Percentiles rank a stretch among this genome's conserved stretches.
Evolutionary conservation across 1,284 basidiomycete genomes (phyloP).

Genomic region (Cryptococcus sp.): DNA sequence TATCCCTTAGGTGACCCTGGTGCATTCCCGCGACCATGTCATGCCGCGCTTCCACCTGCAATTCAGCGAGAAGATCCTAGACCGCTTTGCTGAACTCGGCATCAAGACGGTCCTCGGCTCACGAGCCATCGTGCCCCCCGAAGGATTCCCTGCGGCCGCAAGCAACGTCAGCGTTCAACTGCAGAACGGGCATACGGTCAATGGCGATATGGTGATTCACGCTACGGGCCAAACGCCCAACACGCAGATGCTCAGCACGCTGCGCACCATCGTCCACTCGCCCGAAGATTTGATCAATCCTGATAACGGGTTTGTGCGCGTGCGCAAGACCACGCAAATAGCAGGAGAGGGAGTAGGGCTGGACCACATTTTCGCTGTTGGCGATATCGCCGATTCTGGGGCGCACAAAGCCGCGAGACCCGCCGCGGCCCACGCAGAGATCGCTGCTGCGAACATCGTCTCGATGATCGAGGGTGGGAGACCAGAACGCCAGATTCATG

Average conservation of each 20-base stretch:
- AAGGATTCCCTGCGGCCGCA: too few species aligned
- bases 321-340: too few species aligned
- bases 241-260: conserved; percentile 45
- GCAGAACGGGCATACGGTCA: conserved; percentile 32
- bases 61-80: conserved; percentile 57
- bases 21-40: conserved; percentile 65
- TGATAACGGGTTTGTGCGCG: too few species aligned
- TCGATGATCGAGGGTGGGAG: conserved; percentile 22
- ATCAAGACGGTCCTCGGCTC: too few species aligned
- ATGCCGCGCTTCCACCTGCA: conserved; percentile 63
- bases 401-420: conserved; percentile 62
- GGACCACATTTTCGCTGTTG: conserved; percentile 66
- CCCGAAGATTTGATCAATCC: too few species aligned
- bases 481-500: too few species aligned
- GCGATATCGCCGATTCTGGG: conserved; percentile 69
- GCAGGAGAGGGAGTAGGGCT: conserved; percentile 42
- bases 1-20: conserved; percentile 54
- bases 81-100: conserved; percentile 7
- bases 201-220: conserved; percentile 31
- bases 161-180: too few species aligned
- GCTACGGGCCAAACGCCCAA: conserved; percentile 55
- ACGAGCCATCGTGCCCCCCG: too few species aligned
- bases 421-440: conserved; percentile 44
- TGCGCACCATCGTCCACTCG: neutral
- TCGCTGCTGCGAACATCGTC: conserved; percentile 44